These are phyloP conservation scores for Castanospermum australe DNA, from an alignment of 306 rosid genomes.

Conservation along the genomic window DNA sequence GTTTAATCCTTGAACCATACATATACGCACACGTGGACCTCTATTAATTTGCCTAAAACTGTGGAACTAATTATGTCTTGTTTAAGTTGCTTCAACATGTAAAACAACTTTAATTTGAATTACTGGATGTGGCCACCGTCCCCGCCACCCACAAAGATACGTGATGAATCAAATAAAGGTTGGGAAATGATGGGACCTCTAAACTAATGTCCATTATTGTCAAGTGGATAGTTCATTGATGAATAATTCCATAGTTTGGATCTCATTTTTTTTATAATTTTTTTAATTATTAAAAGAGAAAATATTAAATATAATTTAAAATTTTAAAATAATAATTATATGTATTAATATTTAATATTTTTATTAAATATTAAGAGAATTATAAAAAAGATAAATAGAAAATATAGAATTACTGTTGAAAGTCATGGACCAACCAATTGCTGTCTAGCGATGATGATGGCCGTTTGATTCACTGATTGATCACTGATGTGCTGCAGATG, in stretches of 20 bases:
- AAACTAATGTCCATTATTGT: conserved; percentile 17
- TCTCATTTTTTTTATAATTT: no score
- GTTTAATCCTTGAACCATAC: neutral
- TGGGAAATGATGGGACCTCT: conserved; percentile 31
- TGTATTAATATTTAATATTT: no score
- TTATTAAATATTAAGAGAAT: no score
- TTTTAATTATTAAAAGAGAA: no score
- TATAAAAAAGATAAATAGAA: no score
- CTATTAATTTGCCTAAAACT: conserved; percentile 16
- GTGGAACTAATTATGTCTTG: conserved; percentile 29
- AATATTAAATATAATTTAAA: no score
- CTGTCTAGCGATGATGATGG: neutral
- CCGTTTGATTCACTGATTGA: conserved; percentile 16
- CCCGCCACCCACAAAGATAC: conserved; percentile 29
- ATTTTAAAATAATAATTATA: no score
- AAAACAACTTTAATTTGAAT: conserved; percentile 33
- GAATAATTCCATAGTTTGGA: no score
- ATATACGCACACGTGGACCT: neutral
- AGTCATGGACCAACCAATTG: neutral
- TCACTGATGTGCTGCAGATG: neutral
- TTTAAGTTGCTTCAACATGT: conserved; percentile 38
- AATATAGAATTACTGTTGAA: no score
- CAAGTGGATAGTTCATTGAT: conserved; percentile 17
- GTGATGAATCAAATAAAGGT: conserved; percentile 1
- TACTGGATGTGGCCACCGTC: conserved; percentile 27